Evolutionary conservation across 2,329 filamentous ascomycete genomes (phyloP), one percentile per base, ranked within the genome.

Genomic region (Coleophoma eucalyptorum): DNA sequence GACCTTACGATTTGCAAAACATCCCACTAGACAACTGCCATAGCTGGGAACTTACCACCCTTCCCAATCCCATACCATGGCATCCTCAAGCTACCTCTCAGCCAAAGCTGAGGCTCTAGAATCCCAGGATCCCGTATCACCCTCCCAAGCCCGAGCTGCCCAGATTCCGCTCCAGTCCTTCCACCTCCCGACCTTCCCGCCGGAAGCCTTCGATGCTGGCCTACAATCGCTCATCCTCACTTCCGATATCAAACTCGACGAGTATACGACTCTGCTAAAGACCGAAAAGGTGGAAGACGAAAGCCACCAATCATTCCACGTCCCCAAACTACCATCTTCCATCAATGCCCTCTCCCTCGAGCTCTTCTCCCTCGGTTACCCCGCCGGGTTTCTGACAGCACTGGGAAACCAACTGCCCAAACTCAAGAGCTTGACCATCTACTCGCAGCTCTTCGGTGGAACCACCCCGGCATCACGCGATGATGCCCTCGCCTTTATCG

Each of bases 321-420:
- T 74, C 19, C 68, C 72, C 2, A 52, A 58, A 3, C 62, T 76
- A 0, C 74, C 74, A 0, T 21, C 48, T 13, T 61, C 58, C 18
- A 73, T 77, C 55, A 70, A 71, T 33, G 62, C 61, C 50, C 62
- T 78, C 2, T 75, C 72, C 0, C 68, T 77, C 40, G 74, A 77
- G 56, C 66, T 75, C 26, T 78, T 78, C 66, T 67, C 67, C 12
- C 62, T 76, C 5, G 74, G 74, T 33, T 77, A 75, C 57, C 72
- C 67, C 7, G 65, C 68, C 0, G 68, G 67, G 11, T 77, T 75
- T 58, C 63, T 77, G 13, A 65, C 60, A 8, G 58, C 62, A 1
- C 60, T 77, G 4, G 67, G 69, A 5, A 59, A 65, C n/a, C 56
- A 64, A 3, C 57, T 77, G 2, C 68, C 69, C 3, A 69, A 71